Evolutionary conservation across 2,329 filamentous ascomycete genomes (phyloP), one percentile per base, ranked within the genome.

Genomic region (Pseudogymnoascus sp.): DNA sequence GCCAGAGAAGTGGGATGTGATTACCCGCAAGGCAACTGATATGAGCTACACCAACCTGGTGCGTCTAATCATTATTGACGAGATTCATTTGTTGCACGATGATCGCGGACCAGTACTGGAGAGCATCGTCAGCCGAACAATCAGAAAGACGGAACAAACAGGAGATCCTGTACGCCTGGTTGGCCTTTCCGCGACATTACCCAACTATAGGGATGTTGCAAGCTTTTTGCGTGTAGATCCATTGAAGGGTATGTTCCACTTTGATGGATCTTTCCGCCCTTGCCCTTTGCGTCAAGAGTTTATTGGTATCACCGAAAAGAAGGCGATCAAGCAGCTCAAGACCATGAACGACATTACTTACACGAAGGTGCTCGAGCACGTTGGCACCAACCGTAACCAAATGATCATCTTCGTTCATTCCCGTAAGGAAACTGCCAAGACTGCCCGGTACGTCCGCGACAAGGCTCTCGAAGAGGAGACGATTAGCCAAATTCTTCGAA

Each of bases 361-460:
- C 75, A 95, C 88, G 67, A 99, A 99, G 76, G 92, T 97, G 28
- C 84, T 99, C 62, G 94, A 99, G 75, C 93, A 97, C 73, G 93
- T 97, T 31, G 94, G 94, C 5, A 87, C 89, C 64, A 89, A 95
- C 71, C 86, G 90, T 67, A 96, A 99, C 70, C 94, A 99, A 75
- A 97, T 99, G 92, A 85, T 99, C 40, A 96, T 99, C 65, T 99
- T 99, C 72, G 94, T 99, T 5, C 95, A 99, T 74, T 99, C 95
- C 37, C 84, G 94, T 70, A 99, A 99, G 73, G 95, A 99, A 75
- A 99, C 95, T 0, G 92, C 92, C 7, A 99, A 99, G 78, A 99
- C 95, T 2, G 94, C 93, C 23, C 91, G 90, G 72, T 96, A 96
- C 73, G 92, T 99, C 71, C 85, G 92, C 66, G 95, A 99, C 78